Percentiles rank a stretch among this genome's conserved stretches.
Conservation (phyloP, 2,329 filamentous ascomycete species). For the Aspergillus cejpii region DNA sequence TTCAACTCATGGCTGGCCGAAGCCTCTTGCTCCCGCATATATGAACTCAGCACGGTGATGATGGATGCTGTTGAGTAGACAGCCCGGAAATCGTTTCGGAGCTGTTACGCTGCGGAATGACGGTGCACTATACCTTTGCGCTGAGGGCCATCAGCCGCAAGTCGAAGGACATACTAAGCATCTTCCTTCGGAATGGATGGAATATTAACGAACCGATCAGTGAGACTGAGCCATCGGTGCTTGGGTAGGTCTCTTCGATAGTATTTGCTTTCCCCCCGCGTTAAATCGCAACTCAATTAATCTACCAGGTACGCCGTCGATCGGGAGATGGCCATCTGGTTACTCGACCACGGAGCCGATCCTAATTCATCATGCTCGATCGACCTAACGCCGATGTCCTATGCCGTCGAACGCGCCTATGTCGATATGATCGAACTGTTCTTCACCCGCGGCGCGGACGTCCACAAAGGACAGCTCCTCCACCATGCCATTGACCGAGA, state of each 20-base stretch:
- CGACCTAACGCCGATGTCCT: slow-evolving; percentile 19
- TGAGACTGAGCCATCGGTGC: slow-evolving; percentile 14
- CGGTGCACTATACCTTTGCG: too few relatives aligned
- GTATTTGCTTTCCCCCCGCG: background rate
- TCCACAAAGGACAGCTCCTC: slow-evolving; percentile 20
- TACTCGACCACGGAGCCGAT: slow-evolving; percentile 18
- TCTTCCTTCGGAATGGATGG: slow-evolving; percentile 16
- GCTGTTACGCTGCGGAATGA: too few relatives aligned
- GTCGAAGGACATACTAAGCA: slow-evolving; percentile 8
- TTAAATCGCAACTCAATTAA: slow-evolving; percentile 1
- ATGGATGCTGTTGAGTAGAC: too few relatives aligned
- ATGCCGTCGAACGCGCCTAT: slow-evolving; percentile 16
- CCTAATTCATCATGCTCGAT: background rate
- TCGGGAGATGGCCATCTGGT: slow-evolving; percentile 21
- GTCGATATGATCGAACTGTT: slow-evolving; percentile 17
- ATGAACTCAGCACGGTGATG: too few relatives aligned
- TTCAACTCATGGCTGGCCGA: too few relatives aligned
- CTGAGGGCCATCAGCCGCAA: too few relatives aligned
- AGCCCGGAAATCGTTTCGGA: too few relatives aligned
- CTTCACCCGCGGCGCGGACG: slow-evolving; percentile 15
- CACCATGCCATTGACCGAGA: slow-evolving; percentile 18
- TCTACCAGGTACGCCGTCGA: slow-evolving; percentile 15
- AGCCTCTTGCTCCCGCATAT: too few relatives aligned
- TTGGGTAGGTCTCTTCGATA: slow-evolving; percentile 13
- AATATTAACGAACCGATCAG: slow-evolving; percentile 21